phyloP scores from a whole-genome alignment of 768 basidiomycete genomes.

The Galerina marginata region DNA sequence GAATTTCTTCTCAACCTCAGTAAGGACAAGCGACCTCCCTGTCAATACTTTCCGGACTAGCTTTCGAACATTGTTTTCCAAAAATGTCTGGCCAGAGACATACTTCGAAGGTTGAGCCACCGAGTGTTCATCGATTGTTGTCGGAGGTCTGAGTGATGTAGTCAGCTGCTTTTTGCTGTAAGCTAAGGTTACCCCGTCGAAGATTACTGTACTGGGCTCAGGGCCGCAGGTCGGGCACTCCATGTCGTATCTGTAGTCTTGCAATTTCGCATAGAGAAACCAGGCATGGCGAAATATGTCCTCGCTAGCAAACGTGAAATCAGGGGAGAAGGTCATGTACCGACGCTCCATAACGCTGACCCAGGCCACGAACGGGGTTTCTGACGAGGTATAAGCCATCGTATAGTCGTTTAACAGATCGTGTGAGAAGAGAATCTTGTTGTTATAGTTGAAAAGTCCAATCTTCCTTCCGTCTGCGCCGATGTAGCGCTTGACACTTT shows the following conservation, averaged over 20 bases:
- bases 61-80: background rate
- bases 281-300: conserved; percentile 32
- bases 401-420: conserved; percentile 38
- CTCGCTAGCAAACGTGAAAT: conserved; percentile 25
- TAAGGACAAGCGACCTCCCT: background rate
- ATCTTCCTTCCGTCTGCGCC: conserved; percentile 29
- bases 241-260: conserved; percentile 23
- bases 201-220: conserved; percentile 27
- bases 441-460: conserved; percentile 39
- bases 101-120: background rate
- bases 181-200: conserved; percentile 33
- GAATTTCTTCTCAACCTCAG: background rate
- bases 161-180: conserved; percentile 31
- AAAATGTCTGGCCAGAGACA: background rate
- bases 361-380: conserved; percentile 37
- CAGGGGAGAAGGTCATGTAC: conserved; percentile 13
- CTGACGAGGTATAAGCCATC: conserved; percentile 32
- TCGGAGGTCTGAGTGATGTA: conserved; percentile 27
- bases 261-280: conserved; percentile 33
- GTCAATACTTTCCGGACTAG: background rate
- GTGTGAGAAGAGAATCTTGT: conserved; percentile 30
- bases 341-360: conserved; percentile 21
- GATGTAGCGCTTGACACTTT: conserved; percentile 15
- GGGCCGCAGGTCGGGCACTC: conserved; percentile 29
- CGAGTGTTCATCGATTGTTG: background rate